Evolutionary conservation across 2,329 filamentous ascomycete genomes (phyloP).

Genomic region (Corinectria fuckeliana): DNA sequence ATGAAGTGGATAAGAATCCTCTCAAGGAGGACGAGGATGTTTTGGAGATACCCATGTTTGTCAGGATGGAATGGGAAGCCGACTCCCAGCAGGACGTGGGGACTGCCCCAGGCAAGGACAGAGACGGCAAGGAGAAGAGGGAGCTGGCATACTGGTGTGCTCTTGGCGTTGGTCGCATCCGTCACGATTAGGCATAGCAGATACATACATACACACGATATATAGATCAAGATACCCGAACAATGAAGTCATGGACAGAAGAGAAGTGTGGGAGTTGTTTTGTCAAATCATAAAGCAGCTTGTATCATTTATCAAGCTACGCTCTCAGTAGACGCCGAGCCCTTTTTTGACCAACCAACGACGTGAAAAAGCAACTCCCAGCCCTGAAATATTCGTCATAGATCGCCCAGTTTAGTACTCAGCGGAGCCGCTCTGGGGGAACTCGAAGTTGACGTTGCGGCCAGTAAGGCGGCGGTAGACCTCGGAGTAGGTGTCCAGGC

Average conservation of each 20-base stretch:
- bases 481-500: slow-evolving; percentile 99
- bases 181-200: slow-evolving; percentile 47
- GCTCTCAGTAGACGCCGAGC: slow-evolving; percentile 57
- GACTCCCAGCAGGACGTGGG: slow-evolving; percentile 72
- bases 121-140: slow-evolving; percentile 74
- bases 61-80: slow-evolving; percentile 88
- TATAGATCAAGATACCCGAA: slow-evolving; percentile 52
- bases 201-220: slow-evolving; percentile 23
- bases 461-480: slow-evolving; percentile 98
- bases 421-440: slow-evolving; percentile 80
- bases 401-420: slow-evolving; percentile 73
- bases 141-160: slow-evolving; percentile 97
- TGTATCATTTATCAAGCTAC: slow-evolving; percentile 58
- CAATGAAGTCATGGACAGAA: slow-evolving; percentile 37
- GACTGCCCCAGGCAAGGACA: slow-evolving; percentile 57
- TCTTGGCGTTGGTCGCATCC: slow-evolving; percentile 84
- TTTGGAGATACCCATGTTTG: slow-evolving; percentile 92
- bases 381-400: slow-evolving; percentile 33
- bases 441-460: slow-evolving; percentile 97
- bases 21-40: slow-evolving; percentile 66
- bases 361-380: slow-evolving; percentile 46
- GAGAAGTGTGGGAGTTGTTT: slow-evolving; percentile 42
- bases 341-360: slow-evolving; percentile 51
- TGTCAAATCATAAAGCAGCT: slow-evolving; percentile 51
- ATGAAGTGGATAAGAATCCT: slow-evolving; percentile 52